Conservation (phyloP, 208 protist species). For the Leishmania aethiopica region DNA sequence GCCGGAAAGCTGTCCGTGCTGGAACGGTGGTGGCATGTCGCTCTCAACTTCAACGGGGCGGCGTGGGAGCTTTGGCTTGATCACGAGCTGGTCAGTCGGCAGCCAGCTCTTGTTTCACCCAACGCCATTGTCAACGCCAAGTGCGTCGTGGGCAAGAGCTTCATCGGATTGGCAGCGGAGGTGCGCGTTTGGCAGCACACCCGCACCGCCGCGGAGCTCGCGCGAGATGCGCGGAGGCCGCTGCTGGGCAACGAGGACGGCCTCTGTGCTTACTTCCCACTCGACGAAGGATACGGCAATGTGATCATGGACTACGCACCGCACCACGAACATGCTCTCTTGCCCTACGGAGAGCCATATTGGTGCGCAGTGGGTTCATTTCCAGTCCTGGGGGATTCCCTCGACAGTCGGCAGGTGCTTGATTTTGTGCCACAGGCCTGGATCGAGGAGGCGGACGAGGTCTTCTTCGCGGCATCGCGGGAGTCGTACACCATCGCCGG, state of each 20-base stretch:
- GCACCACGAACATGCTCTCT: slow-evolving; percentile 58
- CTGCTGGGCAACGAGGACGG: slow-evolving; percentile 57
- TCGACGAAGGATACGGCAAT: slow-evolving; percentile 80
- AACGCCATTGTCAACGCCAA: slow-evolving; percentile 60
- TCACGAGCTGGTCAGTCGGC: slow-evolving; percentile 46
- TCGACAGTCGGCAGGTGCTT: slow-evolving; percentile 37
- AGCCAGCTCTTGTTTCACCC: slow-evolving; percentile 59
- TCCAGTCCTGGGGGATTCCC: slow-evolving; percentile 37
- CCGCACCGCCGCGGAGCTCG: slow-evolving; percentile 59
- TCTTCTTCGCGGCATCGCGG: slow-evolving; percentile 66
- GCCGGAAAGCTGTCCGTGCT: slow-evolving; percentile 50
- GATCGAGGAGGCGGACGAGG: slow-evolving; percentile 49
- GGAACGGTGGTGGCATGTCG: slow-evolving; percentile 88
- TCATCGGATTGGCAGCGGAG: slow-evolving; percentile 80
- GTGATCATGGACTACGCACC: slow-evolving; percentile 76
- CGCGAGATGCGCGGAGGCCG: slow-evolving; percentile 64
- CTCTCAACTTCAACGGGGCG: slow-evolving; percentile 86
- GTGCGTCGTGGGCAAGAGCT: slow-evolving; percentile 75
- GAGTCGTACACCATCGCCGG: slow-evolving; percentile 51
- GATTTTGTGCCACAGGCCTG: slow-evolving; percentile 78
- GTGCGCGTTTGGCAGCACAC: slow-evolving; percentile 82
- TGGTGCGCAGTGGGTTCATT: slow-evolving; percentile 63
- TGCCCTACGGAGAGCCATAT: slow-evolving; percentile 47
- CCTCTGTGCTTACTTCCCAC: slow-evolving; percentile 76
- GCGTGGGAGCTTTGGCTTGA: slow-evolving; percentile 87